Percentiles rank a stretch among this genome's conserved stretches.
Conservation (phyloP, 306 rosid species). For the Malus sylvestris region DNA sequence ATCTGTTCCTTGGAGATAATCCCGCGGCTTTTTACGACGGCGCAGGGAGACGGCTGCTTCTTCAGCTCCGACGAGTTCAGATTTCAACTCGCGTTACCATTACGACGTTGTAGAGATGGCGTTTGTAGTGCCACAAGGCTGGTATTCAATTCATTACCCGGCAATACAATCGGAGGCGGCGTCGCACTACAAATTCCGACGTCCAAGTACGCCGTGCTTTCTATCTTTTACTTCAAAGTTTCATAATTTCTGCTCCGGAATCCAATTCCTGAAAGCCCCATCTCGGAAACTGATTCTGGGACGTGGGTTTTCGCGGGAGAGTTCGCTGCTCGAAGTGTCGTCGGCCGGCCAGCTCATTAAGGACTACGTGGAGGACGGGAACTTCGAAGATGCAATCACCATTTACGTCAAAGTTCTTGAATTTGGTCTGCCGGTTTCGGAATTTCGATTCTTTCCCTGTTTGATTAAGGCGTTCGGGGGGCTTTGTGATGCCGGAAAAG, state of each 20-base stretch:
- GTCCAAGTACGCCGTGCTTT: neutral
- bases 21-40: neutral
- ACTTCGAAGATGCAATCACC: slow-evolving; percentile 21
- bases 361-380: slow-evolving; percentile 17
- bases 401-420: slow-evolving; percentile 26
- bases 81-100: no score
- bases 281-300: neutral
- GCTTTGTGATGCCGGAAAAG: slow-evolving; percentile 9
- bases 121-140: neutral
- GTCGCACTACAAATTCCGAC: neutral
- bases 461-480: slow-evolving; percentile 42
- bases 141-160: neutral
- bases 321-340: neutral
- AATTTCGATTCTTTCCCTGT: slow-evolving; percentile 25
- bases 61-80: neutral
- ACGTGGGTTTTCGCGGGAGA: neutral
- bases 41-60: neutral
- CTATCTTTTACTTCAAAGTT: slow-evolving; percentile 10
- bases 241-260: neutral
- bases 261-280: slow-evolving; percentile 4
- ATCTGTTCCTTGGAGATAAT: no score
- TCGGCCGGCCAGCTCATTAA: slow-evolving; percentile 5
- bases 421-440: slow-evolving; percentile 20
- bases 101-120: neutral
- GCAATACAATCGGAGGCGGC: neutral